Evolutionary conservation across 192 early-diverging fungal genomes (phyloP), one percentile per base, ranked within the genome.

Genomic region (Thamnidium elegans): DNA sequence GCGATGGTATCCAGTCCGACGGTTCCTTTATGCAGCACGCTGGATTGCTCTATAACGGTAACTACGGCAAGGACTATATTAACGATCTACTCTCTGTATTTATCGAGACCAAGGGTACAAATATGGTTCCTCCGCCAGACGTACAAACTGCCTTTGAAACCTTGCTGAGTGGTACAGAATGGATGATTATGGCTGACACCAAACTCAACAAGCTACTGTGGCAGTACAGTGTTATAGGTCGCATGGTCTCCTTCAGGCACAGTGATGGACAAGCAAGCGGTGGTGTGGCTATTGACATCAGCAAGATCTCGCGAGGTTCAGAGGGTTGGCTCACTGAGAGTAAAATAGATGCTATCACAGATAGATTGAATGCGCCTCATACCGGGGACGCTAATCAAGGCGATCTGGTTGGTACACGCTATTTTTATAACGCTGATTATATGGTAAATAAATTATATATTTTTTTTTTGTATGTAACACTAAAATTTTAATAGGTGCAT

Each of bases 61-160:
- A 70, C 26, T 70, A 70, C 15, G 63, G 68, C 30, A 63, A 63
- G 21, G 68, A 63, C n/a, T 70, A 50, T 44, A 63, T 55, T n/a
- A 65, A 65, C 21, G 62, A 58, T 30, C 52, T 65, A 26, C 26
- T 70, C 8, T 21, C 43, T 14, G 43, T 70, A 5, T 62, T 62
- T 26, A 26, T 62, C 36, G 61, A 55, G 48, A 62, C 68, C 6
- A 60, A 51, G 11, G 55, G 48, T 39, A 70, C 68, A 20, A 14
- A 46, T 3, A 47, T 64, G 14, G 61, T 51, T 10, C 60, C 68
- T 15, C 34, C 54, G 6, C 10, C 13, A 9, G 31, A 30, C 0
- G 17, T 48, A 13, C 53, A 67, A 17, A 4, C 6, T 8, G 54
- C 55, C 20, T 70, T 70, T n/a, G 23, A 13, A n/a, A 64, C 52